Percentiles rank a stretch among this genome's conserved stretches.
Conservation (phyloP, 2,329 filamentous ascomycete species). For the Pseudopyricularia javanii region DNA sequence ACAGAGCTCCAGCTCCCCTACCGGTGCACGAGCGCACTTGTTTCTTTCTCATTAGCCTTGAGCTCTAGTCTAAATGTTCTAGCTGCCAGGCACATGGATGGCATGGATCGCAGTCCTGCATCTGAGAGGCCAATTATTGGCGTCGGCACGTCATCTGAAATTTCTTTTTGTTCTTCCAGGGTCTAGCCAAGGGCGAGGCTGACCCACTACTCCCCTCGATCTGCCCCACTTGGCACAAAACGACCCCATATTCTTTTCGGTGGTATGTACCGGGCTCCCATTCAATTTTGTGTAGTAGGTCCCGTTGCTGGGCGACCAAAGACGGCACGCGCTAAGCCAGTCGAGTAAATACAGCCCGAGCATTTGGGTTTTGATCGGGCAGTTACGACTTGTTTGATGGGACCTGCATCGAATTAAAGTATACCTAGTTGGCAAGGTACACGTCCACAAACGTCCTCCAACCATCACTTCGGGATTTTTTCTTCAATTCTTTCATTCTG, state of each 20-base stretch:
- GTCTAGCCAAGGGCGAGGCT: not conserved
- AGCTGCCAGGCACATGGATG: not conserved
- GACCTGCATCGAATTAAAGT: not conserved
- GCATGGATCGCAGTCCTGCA: not conserved
- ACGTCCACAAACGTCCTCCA: not conserved
- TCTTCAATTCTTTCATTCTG: too few relatives aligned
- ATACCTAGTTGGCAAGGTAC: not conserved
- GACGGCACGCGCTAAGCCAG: not conserved
- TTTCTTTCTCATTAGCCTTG: too few relatives aligned
- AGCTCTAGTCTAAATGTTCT: not conserved
- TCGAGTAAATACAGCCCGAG: not conserved
- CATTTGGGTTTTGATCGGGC: not conserved
- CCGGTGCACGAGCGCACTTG: too few relatives aligned
- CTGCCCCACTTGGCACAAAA: not conserved
- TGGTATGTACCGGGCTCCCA: not conserved
- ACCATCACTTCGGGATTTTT: too few relatives aligned
- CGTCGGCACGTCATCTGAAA: not conserved
- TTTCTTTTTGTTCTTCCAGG: not conserved
- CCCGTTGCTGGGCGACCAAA: not conserved
- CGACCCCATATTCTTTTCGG: not conserved
- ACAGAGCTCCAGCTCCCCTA: too few relatives aligned
- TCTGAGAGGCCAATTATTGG: not conserved
- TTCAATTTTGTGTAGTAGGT: not conserved
- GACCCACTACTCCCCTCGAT: not conserved
- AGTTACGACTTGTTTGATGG: not conserved